Base-by-base conservation (phyloP, 2,329 filamentous ascomycete genomes). In the Colletotrichum musae region DNA sequence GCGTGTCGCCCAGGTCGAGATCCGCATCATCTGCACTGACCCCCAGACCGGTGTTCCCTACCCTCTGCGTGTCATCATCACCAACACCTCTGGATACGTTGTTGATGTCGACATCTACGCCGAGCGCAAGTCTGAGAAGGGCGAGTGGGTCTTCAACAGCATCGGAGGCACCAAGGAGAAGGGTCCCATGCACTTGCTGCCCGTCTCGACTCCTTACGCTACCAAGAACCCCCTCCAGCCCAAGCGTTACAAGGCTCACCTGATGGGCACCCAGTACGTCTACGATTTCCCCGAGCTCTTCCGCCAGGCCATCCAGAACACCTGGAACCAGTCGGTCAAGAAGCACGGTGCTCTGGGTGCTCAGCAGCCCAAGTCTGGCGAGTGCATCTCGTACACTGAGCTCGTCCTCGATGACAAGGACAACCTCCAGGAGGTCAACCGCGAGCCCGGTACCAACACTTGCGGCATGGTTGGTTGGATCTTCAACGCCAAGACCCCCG, bases 231-330 rank as follows among this genome's bases (percentile, higher is more conserved):
- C 95, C 87, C 89, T 99, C 70, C 96, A 99, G 85, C 96, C 96
- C 72, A 98, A 98, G 91, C 91, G 96, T 76, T 98, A 99, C 91
- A 98, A 97, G 92, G 96, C 96, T 74, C 96, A 99, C 80, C 86
- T 98, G 71, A 98, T 99, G 95, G 96, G 96, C 73, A 99, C 96
- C 32, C 96, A 99, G 83, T 99, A 98, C 80, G 96, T 98, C 63
- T 99, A 99, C 81, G 96, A 99, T 83, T 99, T 99, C 92, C 96
- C 96, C 36, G 96, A 99, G 87, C 91, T 99, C 57, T 99, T 99
- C 93, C 91, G 96, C 78, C 96, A 98, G 83, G 94, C 96, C 52
- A 94, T 97, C 79, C 94, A 98, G 85, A 98, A 98, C 87, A 93
- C 90, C 83, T 99, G 96, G 96, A 84, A 86, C 77, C 91, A 92